Conservation (phyloP, 2,329 filamentous ascomycete genomes). For the Fonsecaea pedrosoi region DNA sequence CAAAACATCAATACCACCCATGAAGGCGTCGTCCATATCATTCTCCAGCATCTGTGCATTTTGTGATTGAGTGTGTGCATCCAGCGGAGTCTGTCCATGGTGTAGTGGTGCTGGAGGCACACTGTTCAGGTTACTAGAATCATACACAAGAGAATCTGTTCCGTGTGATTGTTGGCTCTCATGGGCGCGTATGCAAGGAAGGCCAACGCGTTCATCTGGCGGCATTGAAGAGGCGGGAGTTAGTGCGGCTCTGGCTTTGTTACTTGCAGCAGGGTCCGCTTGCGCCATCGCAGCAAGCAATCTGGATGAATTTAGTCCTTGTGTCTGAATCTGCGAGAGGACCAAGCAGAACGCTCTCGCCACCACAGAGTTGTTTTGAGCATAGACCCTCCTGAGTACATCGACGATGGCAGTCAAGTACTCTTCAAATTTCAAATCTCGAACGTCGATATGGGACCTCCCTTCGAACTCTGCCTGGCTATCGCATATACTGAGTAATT, state of each 20-base stretch:
- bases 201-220: not conserved
- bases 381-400: constrained; percentile 62
- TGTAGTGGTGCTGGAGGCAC: not conserved
- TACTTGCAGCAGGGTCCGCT: not conserved
- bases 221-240: not conserved
- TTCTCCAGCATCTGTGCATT: constrained; percentile 12
- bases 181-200: not conserved
- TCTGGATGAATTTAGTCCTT: constrained; percentile 22
- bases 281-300: constrained; percentile 3
- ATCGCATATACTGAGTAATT: constrained; percentile 55
- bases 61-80: not conserved
- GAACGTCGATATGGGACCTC: constrained; percentile 58
- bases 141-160: not conserved
- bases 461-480: constrained; percentile 21
- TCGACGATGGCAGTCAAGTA: constrained; percentile 72
- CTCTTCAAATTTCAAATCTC: constrained; percentile 69
- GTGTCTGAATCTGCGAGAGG: constrained; percentile 30
- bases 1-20: constrained; percentile 29
- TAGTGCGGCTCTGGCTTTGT: not conserved
- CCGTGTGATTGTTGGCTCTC: not conserved
- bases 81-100: not conserved
- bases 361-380: constrained; percentile 26
- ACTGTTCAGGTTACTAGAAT: not conserved
- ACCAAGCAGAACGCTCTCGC: constrained; percentile 30
- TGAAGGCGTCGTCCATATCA: constrained; percentile 20